A percentile compares a stretch with the other conserved stretches of the same genome.
phyloP scores from a whole-genome alignment of 2,329 filamentous ascomycete species.

The Diaporthe destruens region DNA sequence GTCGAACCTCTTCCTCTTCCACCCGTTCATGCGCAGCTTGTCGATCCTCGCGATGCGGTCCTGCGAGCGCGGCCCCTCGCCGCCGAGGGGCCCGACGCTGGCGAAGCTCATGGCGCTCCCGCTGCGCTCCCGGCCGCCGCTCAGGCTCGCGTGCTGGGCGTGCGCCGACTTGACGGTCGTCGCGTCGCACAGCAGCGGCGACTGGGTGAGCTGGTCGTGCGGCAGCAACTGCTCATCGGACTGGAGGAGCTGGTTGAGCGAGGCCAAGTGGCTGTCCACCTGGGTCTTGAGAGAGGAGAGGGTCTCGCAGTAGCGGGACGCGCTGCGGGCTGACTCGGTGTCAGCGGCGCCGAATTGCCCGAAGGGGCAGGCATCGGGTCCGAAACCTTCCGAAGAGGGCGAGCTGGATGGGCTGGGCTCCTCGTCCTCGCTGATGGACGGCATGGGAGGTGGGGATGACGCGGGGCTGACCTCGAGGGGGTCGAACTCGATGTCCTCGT shows the following conservation, averaged over 20 bases:
- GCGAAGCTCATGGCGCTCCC: slow-evolving; percentile 41
- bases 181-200: slow-evolving; percentile 29
- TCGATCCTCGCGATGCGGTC: slow-evolving; percentile 67
- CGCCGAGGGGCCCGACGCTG: slow-evolving; percentile 44
- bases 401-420: slow-evolving; percentile 37
- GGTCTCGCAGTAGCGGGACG: slow-evolving; percentile 62
- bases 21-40: slow-evolving; percentile 65
- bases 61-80: slow-evolving; percentile 53
- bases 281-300: slow-evolving; percentile 63
- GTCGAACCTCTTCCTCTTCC: slow-evolving; percentile 69
- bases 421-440: slow-evolving; percentile 42
- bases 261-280: slow-evolving; percentile 61
- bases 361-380: slow-evolving; percentile 52
- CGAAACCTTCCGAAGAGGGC: slow-evolving; percentile 41
- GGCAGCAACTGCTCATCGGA: slow-evolving; percentile 18
- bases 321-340: slow-evolving; percentile 50
- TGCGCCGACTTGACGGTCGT: slow-evolving; percentile 20
- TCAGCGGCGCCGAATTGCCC: slow-evolving; percentile 39
- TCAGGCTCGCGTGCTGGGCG: slow-evolving; percentile 32
- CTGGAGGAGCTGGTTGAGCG: slow-evolving; percentile 57
- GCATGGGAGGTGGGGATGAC: slow-evolving; percentile 40
- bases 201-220: slow-evolving; percentile 20
- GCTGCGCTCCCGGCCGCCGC: slow-evolving; percentile 38
- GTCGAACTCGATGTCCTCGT: slow-evolving; percentile 19
- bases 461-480: slow-evolving; percentile 38